Percentiles rank a stretch among this genome's conserved stretches.
phyloP scores from a whole-genome alignment of 768 basidiomycete species.

The Boletus sp. region DNA sequence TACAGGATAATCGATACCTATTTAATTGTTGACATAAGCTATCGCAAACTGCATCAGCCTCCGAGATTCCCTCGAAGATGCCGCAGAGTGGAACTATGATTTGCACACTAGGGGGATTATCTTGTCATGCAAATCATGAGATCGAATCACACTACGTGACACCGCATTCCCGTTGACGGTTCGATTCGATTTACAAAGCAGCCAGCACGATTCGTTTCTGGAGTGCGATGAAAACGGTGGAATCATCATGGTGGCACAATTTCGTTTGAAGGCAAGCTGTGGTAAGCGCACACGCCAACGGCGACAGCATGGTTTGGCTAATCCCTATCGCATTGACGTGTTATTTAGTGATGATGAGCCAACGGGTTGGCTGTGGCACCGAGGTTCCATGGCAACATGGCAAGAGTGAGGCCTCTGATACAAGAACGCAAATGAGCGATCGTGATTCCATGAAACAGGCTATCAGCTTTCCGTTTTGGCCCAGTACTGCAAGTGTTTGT shows the following conservation, averaged over 20 bases:
- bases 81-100: neutral
- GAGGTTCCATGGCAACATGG: neutral
- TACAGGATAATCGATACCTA: neutral
- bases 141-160: neutral
- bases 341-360: neutral
- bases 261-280: slow-evolving; percentile 1
- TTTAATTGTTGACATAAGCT: neutral
- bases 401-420: neutral
- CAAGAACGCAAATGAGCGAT: neutral
- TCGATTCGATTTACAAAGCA: slow-evolving; percentile 3
- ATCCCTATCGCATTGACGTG: neutral
- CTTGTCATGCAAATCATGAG: slow-evolving; percentile 5
- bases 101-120: neutral
- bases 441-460: neutral
- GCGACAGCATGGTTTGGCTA: slow-evolving; percentile 1
- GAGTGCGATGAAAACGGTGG: neutral
- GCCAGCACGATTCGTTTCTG: slow-evolving; percentile 6
- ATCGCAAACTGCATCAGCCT: neutral
- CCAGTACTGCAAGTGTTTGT: neutral
- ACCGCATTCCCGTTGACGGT: neutral
- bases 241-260: neutral
- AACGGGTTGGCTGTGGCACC: slow-evolving; percentile 1
- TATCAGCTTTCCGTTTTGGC: neutral
- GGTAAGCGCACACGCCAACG: slow-evolving; percentile 13
- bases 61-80: neutral